Evolutionary conservation across 2,329 filamentous ascomycete species (phyloP), one percentile per base, ranked within the genome.

Genomic region (Proliferodiscus dingleyae): DNA sequence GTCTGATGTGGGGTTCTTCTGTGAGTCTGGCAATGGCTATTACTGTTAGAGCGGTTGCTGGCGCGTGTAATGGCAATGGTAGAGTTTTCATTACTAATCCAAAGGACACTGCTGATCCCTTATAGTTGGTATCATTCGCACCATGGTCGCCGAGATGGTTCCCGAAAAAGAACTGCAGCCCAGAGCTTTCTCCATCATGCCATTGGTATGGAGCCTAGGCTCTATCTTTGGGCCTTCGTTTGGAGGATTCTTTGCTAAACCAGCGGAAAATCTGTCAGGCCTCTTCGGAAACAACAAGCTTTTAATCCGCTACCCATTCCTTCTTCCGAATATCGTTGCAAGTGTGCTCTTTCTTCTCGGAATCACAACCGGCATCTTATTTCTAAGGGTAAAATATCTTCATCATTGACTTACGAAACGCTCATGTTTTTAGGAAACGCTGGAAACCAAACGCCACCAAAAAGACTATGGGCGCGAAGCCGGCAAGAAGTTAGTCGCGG

Each of bases 141-240:
- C 89, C 13, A 89, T 93, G 70, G 89, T 96, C 2, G 91, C 91
- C 0, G 91, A 96, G 65, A 82, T 96, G 75, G 89, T 95, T 2
- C 87, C 89, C 0, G 82, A 93, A 64, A 89, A 78, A 63, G 85
- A 89, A 61, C 72, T 95, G 5, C 91, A 96, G 61, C 90, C 91
- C 0, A 74, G 81, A 42, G 93, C 93, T 0, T 97, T 97, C 65
- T 89, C 85, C 53, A 74, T 97, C 37, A 96, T 97, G 90, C 91
- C 91, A 3, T 69, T 97, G 13, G 87, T 85, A 37, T 97, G 89
- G 85, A 89, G 83, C 9, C 71, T 96, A 42, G 91, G 91, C 1
- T 86, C 82, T 28, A 88, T 95, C 29, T 86, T 95, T 55, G 91
- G 91, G 0, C 91, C 91, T 1, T 83, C 81, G 3, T 85, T 97